A percentile compares a stretch with the other conserved stretches of the same genome.
Evolutionary conservation across 805 yeast genomes (phyloP).

Genomic region (baker's yeast (Saccharomyces cerevisiae)): DNA sequence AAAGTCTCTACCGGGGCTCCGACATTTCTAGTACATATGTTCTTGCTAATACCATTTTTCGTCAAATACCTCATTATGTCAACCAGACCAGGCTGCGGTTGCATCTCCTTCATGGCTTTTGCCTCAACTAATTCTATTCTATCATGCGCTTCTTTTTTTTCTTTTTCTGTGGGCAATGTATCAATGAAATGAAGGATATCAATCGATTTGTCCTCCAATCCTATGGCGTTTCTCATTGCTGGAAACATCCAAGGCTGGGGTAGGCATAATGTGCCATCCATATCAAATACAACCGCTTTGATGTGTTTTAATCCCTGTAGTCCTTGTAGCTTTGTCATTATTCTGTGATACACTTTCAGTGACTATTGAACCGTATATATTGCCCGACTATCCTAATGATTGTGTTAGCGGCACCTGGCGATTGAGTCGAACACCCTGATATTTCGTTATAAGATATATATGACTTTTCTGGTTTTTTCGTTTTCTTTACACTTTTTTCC

Average conservation of each 20-base stretch:
- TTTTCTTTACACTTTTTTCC: background rate
- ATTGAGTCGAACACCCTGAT: background rate
- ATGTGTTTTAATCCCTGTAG: constrained; percentile 14
- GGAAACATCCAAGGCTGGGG: constrained; percentile 55
- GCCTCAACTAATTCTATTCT: constrained; percentile 47
- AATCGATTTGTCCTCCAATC: constrained; percentile 34
- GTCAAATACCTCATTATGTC: constrained; percentile 33
- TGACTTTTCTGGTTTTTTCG: background rate
- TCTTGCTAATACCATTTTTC: constrained; percentile 35
- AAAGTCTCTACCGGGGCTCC: constrained; percentile 48
- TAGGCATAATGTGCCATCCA: constrained; percentile 70
- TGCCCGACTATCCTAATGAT: background rate
- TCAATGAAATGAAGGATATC: constrained; percentile 51
- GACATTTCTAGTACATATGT: constrained; percentile 58
- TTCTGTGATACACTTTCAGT: background rate
- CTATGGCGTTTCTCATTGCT: constrained; percentile 54
- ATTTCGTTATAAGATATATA: background rate
- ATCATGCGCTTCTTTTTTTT: constrained; percentile 37
- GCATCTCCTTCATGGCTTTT: constrained; percentile 55
- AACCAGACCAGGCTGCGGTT: constrained; percentile 40
- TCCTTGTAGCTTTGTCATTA: constrained; percentile 21
- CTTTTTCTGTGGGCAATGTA: constrained; percentile 32
- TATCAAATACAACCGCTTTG: constrained; percentile 59
- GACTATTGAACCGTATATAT: background rate
- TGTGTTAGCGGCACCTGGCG: background rate